Evolutionary conservation across 208 protist species (phyloP).

Genomic region (Plasmodiophora brassicae): DNA sequence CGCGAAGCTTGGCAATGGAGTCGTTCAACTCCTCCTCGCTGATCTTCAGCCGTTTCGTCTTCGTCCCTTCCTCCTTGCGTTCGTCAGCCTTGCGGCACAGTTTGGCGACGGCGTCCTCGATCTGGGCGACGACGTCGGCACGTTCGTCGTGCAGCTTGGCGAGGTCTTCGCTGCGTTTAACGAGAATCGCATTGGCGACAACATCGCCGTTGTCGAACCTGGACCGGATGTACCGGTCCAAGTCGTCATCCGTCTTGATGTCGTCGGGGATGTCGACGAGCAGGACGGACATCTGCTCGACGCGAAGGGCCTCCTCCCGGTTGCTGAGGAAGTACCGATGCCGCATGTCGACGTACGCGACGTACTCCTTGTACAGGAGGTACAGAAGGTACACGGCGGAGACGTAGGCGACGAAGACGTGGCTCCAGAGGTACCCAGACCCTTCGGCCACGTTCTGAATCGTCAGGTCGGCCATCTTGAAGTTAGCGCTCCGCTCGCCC

Average conservation of each 20-base stretch:
- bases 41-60: neutral
- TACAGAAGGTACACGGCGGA: neutral
- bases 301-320: neutral
- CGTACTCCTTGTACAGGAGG: neutral
- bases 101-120: neutral
- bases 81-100: neutral
- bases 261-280: neutral
- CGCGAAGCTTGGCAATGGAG: too few species aligned
- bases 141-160: neutral
- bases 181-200: neutral
- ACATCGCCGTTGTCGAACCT: neutral
- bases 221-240: neutral
- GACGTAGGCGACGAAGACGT: neutral
- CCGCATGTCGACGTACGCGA: neutral
- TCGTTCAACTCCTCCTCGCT: too few species aligned
- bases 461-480: neutral
- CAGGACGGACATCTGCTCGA: conserved; percentile 22
- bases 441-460: neutral
- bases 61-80: neutral
- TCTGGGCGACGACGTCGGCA: neutral
- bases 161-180: neutral
- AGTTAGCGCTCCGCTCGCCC: neutral
- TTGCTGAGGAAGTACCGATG: neutral
- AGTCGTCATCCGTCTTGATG: neutral
- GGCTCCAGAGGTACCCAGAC: neutral